Evolutionary conservation across 305 asterid species (phyloP).

Genomic region (Fraxinus greggii): DNA sequence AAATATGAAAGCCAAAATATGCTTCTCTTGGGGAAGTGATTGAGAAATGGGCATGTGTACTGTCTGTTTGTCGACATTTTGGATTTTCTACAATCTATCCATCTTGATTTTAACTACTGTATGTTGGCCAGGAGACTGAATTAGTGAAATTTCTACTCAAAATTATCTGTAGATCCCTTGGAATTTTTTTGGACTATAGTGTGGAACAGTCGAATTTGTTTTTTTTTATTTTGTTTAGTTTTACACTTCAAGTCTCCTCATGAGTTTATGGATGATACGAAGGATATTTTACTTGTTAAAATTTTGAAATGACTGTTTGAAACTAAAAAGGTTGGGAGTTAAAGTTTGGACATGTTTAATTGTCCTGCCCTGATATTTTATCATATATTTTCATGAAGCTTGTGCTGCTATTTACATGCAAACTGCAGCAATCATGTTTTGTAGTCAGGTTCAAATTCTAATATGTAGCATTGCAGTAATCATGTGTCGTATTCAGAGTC

Average conservation of each 20-base stretch:
- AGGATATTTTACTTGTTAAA: not conserved
- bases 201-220: not conserved
- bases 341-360: not conserved
- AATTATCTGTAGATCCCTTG: not conserved
- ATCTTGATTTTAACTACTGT: not conserved
- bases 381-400: slow-evolving; percentile 6
- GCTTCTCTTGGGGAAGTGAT: slow-evolving; percentile 6
- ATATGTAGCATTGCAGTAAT: not conserved
- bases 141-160: not conserved
- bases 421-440: not conserved
- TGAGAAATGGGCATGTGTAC: not conserved
- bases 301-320: slow-evolving; percentile 5
- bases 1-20: not conserved
- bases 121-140: not conserved
- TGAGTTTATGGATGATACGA: not conserved
- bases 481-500: not conserved
- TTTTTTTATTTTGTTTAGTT: not conserved
- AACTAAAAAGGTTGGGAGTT: not conserved
- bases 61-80: not conserved
- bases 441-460: not conserved
- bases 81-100: not conserved
- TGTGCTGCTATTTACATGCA: not conserved
- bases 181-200: not conserved
- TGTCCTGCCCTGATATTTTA: not conserved
- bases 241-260: not conserved